Base-by-base conservation (phyloP, 345 rosid species). In the Carallia brachiata region DNA sequence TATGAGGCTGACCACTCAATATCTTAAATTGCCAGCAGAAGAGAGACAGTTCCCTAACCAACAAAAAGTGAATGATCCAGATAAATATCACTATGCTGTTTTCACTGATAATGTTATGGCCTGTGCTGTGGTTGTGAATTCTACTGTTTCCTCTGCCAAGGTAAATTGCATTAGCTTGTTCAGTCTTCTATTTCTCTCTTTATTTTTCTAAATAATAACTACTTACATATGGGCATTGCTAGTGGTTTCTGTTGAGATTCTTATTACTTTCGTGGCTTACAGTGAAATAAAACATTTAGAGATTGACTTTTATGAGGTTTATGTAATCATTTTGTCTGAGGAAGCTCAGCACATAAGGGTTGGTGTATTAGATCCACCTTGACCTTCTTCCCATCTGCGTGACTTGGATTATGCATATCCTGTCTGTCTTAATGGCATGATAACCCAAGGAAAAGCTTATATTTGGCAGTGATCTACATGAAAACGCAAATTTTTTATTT, bases 31-130 rank as follows among this genome's bases (percentile, higher is more conserved):
- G 50, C 81, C 85, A 48, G 84, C 90, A 44, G 90, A 88, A 59
- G 84, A 85, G 67, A 91, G 96, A 74, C 87, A 70, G 86, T 75
- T 94, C 74, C 85, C 87, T 70, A 80, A 87, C 81, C 88, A 82
- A 74, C 78, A 86, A 54, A 82, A 78, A 56, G 68, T 78, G 71
- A 74, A 79, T 61, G 83, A 90, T 76, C 84, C 78, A 52, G 73
- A 75, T 83, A 72, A 71, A n/a, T 50, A 44, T 63, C 76, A 77
- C 59, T 67, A 62, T 57, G 76, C 55, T 71, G 76, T 72, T 67
- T 68, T 77, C 44, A 67, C 80, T 15, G 80, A 67, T 64, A 77
- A 72, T 48, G 62, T 72, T 18, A 65, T 77, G 32, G 73, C 80
- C 36, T 72, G 66, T 72, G 76, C 80, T 23, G 80, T 77, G 40